Base-by-base conservation (phyloP, 306 rosid species). In the Vigna hirtella region DNA sequence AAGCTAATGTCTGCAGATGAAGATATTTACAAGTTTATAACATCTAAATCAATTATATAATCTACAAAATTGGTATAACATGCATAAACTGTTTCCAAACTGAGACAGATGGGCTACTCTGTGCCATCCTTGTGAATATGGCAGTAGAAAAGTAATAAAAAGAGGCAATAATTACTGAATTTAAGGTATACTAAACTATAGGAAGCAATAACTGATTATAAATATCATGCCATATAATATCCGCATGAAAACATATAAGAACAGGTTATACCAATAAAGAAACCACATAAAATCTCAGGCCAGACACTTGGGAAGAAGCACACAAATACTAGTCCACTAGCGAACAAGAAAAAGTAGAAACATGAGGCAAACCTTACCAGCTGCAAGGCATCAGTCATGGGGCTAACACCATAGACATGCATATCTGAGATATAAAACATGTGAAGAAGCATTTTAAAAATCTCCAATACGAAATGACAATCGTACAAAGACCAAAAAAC, bases 311-410 rank as follows among this genome's bases (percentile, higher is more conserved):
- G 78, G 48, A 73, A 74, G 16, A 81, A 74, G 47, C 57, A 68
- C 24, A 28, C 32, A 43, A 47, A 77, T 49, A 56, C 58, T 53
- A 77, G 73, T 52, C 59, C 62, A 73, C 14, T 72, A 61, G 38
- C 62, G 50, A 32, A 69, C 11, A 72, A 16, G 58, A 43, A 36
- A 24, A 36, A 12, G 32, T 22, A 66, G 48, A 22, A 58, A 58
- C 50, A 48, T n/a, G 70, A 59, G 36, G 75, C 81, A 77, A 87
- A 83, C 68, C 89, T 82, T 84, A 95, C 99, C 99, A 95, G 85
- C 34, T 87, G 83, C 89, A 95, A 88, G 72, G 90, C 85, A 88
- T 95, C 99, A 53, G 84, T 70, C 88, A 82, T 85, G 67, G 88
- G 88, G 40, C 78, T 82, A 79, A 69, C 80, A 50, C 88, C 88